These are phyloP conservation scores for Hortiboletus flavorubellus DNA, from an alignment of 768 basidiomycete genomes.

Conservation along the genomic window DNA sequence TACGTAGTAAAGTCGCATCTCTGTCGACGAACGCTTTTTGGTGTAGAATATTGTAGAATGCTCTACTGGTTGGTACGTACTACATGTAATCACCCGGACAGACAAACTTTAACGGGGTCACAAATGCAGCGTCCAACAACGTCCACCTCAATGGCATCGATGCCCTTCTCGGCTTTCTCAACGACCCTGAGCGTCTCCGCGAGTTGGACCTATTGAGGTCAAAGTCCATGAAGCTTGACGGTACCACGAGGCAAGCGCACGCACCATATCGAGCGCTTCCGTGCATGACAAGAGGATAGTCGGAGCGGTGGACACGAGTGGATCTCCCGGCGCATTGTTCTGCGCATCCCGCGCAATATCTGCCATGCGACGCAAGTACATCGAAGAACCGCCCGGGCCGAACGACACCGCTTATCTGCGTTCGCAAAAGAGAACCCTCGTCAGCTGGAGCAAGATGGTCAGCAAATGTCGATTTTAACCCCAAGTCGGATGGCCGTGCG, in stretches of 20 bases:
- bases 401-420: slow-evolving; percentile 59
- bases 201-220: slow-evolving; percentile 41
- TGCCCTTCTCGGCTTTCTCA: slow-evolving; percentile 41
- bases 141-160: too few relatives aligned
- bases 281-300: slow-evolving; percentile 45
- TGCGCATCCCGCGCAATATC: slow-evolving; percentile 49
- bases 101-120: too few relatives aligned
- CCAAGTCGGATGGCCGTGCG: slow-evolving; percentile 39
- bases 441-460: neutral
- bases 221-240: neutral
- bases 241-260: neutral
- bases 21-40: too few relatives aligned
- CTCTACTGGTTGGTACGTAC: too few relatives aligned
- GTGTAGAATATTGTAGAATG: too few relatives aligned
- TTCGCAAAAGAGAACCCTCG: neutral
- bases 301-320: slow-evolving; percentile 30
- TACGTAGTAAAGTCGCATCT: too few relatives aligned
- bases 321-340: slow-evolving; percentile 40
- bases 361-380: slow-evolving; percentile 46
- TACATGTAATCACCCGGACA: too few relatives aligned
- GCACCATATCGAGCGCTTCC: slow-evolving; percentile 50
- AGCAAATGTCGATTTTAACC: slow-evolving; percentile 30
- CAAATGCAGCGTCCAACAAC: too few relatives aligned
- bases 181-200: slow-evolving; percentile 57
- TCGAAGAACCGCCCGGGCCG: slow-evolving; percentile 31